Evolutionary conservation across 108 stramenopile genomes (phyloP).

Genomic region (Cyclotella sp.): DNA sequence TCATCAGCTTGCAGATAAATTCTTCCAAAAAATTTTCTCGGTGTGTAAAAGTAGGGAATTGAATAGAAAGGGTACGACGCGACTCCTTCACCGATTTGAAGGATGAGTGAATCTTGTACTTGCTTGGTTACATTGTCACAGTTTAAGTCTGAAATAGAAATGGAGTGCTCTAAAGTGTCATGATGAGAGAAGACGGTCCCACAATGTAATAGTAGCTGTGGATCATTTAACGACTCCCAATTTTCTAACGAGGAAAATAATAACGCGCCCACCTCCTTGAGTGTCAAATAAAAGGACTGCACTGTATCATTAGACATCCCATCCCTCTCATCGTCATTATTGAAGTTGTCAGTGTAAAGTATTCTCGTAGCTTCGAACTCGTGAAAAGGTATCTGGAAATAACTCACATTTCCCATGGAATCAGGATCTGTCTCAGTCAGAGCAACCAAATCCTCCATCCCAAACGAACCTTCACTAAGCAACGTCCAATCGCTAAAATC

Average conservation of each 20-base stretch:
- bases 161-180: neutral
- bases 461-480: conserved; percentile 17
- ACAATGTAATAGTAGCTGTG: conserved; percentile 14
- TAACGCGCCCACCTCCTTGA: conserved; percentile 30
- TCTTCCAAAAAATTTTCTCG: conserved; percentile 27
- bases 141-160: neutral
- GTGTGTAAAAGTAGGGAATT: conserved; percentile 29
- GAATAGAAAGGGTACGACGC: conserved; percentile 36
- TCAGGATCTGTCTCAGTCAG: neutral
- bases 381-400: conserved; percentile 31
- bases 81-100: conserved; percentile 43
- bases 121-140: neutral
- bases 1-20: conserved; percentile 15
- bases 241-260: conserved; percentile 11
- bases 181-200: neutral
- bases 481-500: conserved; percentile 19
- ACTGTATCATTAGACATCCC: conserved; percentile 14
- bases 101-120: neutral
- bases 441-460: conserved; percentile 14
- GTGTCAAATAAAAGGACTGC: conserved; percentile 35
- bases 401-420: neutral
- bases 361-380: conserved; percentile 1
- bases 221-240: conserved; percentile 34
- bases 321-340: neutral
- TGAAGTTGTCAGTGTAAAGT: neutral